Evolutionary conservation across 1,284 basidiomycete species (phyloP).

Genomic region (Thecaphora frezii): DNA sequence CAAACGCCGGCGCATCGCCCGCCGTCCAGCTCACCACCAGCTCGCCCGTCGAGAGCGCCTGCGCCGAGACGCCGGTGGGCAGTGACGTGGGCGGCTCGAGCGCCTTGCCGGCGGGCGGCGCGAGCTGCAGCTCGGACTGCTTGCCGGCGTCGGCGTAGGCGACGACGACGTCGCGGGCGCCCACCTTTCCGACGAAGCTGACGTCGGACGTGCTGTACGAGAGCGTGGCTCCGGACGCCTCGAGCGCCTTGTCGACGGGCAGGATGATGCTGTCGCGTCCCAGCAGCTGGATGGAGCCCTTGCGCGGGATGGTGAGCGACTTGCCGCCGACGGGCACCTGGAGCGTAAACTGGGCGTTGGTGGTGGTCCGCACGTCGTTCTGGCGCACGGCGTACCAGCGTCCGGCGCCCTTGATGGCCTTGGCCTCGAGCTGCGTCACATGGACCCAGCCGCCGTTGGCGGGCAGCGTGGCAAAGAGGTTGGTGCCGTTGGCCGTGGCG

Average conservation of each 20-base stretch:
- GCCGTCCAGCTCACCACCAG: neutral
- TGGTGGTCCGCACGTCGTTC: conserved; percentile 34
- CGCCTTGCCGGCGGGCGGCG: neutral
- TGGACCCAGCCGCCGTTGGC: too few relatives aligned
- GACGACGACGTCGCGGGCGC: conserved; percentile 10
- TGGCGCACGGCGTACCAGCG: conserved; percentile 74
- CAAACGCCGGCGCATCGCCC: neutral
- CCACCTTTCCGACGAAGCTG: conserved; percentile 51
- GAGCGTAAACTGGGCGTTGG: conserved; percentile 11
- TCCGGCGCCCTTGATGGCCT: neutral
- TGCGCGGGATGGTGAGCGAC: neutral
- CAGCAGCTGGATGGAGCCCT: conserved; percentile 2
- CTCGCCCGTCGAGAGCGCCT: neutral
- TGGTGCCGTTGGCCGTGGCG: conserved; percentile 5
- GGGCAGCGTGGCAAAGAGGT: neutral
- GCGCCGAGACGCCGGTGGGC: neutral
- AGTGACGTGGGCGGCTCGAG: neutral
- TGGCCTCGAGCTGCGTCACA: neutral
- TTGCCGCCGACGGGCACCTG: neutral
- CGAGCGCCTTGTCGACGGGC: conserved; percentile 24
- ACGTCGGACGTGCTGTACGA: conserved; percentile 65
- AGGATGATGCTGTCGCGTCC: conserved; percentile 31
- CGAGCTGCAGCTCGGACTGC: conserved; percentile 16
- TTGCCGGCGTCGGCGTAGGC: conserved; percentile 13
- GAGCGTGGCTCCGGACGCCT: conserved; percentile 53